Evolutionary conservation across 768 basidiomycete species (phyloP), one percentile per base, ranked within the genome.

Genomic region (Leucocoprinus birnbaumii): DNA sequence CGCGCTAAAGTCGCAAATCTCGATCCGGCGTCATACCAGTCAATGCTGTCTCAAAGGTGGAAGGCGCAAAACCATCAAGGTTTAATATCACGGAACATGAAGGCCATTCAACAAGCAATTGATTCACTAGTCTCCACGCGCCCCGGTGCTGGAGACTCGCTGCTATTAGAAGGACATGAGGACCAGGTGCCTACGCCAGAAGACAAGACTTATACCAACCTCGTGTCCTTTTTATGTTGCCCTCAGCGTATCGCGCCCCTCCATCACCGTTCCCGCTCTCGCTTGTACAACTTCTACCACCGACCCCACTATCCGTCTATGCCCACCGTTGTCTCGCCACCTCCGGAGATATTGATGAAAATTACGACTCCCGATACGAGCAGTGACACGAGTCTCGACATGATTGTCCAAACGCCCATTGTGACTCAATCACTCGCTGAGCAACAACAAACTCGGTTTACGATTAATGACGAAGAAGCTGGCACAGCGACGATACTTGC

Each of bases 201-300:
- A 43, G 40, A 49, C 48, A 55, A 34, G 40, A 34, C 26, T 49
- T 22, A 40, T 26, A 16, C 38, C 40, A 55, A 55, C 54, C 54
- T 55, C 47, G 27, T 55, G 54, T 42, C 54, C n/a, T 55, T 55
- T 43, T 42, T 55, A 49, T 42, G 54, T 34, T 55, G 54, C n/a
- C 48, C 54, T 9, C 54, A 55, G 37, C 54, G 54, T 55, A 48
- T 55, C n/a, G 48, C 34, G 19, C 48, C 54, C 35, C 47, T 55
- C 21, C 54, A 42, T 45, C 41, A n/a, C 41, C 48, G 47, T 40
- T 43, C 48, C 24, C 54, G 27, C 46, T 43, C 54, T 31, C 54
- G 46, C 9, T 55, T 43, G 3, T 40, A 18, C 54, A 49, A 43
- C 16, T 9, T 35, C 48, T 31, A 49, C 48, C 41, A 34, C 26